phyloP scores from a whole-genome alignment of 345 rosid genomes.

The Acer yangbiense region DNA sequence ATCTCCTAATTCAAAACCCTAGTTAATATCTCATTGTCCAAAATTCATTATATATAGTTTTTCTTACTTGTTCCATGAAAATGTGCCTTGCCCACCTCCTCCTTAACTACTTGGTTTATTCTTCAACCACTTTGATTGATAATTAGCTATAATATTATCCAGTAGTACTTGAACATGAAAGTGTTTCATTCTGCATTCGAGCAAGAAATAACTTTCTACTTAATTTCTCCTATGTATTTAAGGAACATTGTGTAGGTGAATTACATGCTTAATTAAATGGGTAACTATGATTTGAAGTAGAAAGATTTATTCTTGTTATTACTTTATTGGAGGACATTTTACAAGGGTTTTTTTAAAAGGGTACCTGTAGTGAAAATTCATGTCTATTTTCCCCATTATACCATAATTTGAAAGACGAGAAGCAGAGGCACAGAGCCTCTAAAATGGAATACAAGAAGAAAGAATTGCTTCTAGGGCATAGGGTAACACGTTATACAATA shows the following conservation, averaged over 20 bases:
- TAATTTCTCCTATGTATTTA: no score
- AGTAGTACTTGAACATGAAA: neutral
- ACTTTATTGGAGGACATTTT: neutral
- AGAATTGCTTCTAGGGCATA: constrained; percentile 1
- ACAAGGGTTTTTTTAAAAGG: neutral
- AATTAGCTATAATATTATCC: neutral
- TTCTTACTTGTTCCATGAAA: neutral
- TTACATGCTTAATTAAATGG: neutral
- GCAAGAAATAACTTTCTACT: neutral
- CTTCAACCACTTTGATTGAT: neutral
- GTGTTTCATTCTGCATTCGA: neutral
- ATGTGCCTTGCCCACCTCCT: neutral
- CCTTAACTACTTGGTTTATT: neutral
- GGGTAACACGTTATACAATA: constrained; percentile 3
- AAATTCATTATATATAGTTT: neutral
- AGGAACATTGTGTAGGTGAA: no score
- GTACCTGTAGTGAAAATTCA: neutral
- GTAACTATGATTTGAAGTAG: neutral
- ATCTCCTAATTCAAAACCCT: constrained; percentile 14
- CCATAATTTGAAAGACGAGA: neutral
- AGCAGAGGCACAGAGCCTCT: neutral
- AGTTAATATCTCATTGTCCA: neutral
- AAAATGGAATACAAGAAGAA: neutral
- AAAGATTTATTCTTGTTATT: neutral
- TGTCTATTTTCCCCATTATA: neutral